Base-by-base conservation (phyloP, 371 early-diverging fungal species). In the Capillidium rhysosporum region DNA sequence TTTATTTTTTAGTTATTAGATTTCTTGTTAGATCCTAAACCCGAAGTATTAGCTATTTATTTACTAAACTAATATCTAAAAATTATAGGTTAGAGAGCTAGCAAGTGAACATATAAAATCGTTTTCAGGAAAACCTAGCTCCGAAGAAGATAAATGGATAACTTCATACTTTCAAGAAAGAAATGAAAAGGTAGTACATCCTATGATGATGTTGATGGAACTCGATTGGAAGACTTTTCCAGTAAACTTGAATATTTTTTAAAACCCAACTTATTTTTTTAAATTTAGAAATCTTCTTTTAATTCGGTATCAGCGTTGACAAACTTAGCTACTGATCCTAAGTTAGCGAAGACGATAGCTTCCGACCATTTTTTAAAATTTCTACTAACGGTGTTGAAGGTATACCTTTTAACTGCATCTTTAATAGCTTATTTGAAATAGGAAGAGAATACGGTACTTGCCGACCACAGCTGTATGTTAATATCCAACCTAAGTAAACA, bases 401-500 rank as follows among this genome's bases (percentile, higher is more conserved):
- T 43, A 23, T 21, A 23, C 14, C 47, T 10, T 12, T 34, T 34
- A 7, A 12, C 34, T 7, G 12, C n/a, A 7, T 7, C 12, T 34
- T 34, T 34, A 12, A 34, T 34, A 34, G 34, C 10, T 20, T 34
- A 52, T 34, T 9, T 25, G 23, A 30, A 24, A 7, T 43, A 57
- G 57, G 56, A 60, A 54, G 58, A 63, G 43, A 59, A 53, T 28
- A 69, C 73, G 1, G 67, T 81, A 3, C 56, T 84, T 21, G 80
- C 85, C 0, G 89, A 87, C 63, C 69, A 80, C 29, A 83, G 74
- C 43, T 85, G 85, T 61, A 93, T 93, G 95, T 71, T 92, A 14
- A 66, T 95, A 47, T 89, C 90, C 56, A 95, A 95, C 65, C 66
- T 92, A 62, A 77, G 91, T 39, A 92, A 92, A 59, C 57, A 71